Evolutionary conservation across 2,329 filamentous ascomycete species (phyloP).

Genomic region (Diplodia mutila): DNA sequence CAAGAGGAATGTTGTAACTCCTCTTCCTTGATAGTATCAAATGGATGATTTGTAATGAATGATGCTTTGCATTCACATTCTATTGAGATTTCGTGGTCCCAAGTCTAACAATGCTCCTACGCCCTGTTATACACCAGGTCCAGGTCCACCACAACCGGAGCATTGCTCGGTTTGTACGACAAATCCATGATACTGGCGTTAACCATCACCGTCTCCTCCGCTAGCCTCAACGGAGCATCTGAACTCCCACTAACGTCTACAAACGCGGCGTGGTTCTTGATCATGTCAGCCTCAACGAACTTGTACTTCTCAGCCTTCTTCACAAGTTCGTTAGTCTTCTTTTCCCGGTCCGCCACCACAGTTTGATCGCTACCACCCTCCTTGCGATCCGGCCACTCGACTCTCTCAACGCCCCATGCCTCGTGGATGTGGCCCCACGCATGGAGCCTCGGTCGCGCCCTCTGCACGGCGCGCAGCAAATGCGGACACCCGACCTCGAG

Average conservation of each 20-base stretch:
- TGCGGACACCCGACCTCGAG: slow-evolving; percentile 59
- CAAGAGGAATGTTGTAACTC: neutral
- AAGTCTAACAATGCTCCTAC: neutral
- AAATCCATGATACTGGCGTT: slow-evolving; percentile 62
- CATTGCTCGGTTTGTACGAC: slow-evolving; percentile 54
- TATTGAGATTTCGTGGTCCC: neutral
- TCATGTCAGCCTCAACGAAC: slow-evolving; percentile 31
- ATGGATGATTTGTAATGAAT: neutral
- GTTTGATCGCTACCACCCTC: too few species aligned
- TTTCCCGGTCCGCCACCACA: neutral
- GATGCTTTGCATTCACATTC: neutral
- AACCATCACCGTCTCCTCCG: slow-evolving; percentile 60
- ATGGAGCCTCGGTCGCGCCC: slow-evolving; percentile 59
- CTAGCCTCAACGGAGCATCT: slow-evolving; percentile 43
- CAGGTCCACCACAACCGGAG: slow-evolving; percentile 61
- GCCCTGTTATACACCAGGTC: slow-evolving; percentile 38
- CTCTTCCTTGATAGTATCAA: neutral
- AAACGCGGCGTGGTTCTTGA: slow-evolving; percentile 34
- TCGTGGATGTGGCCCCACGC: slow-evolving; percentile 68
- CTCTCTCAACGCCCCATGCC: slow-evolving; percentile 45
- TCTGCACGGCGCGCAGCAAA: slow-evolving; percentile 55
- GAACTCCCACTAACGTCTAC: slow-evolving; percentile 39
- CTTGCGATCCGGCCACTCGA: slow-evolving; percentile 48
- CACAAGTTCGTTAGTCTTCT: slow-evolving; percentile 1
- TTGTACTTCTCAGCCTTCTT: slow-evolving; percentile 16